Base-by-base conservation (phyloP, 2,329 filamentous ascomycete genomes). In the Diaporthe eres region DNA sequence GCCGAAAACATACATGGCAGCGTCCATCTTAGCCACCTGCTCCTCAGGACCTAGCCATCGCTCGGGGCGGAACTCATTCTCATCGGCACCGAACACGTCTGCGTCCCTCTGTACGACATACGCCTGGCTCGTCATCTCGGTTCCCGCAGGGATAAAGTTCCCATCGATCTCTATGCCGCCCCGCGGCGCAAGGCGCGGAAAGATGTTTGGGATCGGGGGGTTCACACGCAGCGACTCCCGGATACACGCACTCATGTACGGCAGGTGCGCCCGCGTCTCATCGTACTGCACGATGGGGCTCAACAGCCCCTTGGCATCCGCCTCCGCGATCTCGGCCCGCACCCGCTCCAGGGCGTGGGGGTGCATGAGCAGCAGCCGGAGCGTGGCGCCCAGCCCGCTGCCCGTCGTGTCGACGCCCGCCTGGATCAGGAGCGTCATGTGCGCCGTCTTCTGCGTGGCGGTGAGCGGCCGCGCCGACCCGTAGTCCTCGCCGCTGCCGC, bases 351-450 rank as follows among this genome's bases (percentile, higher is more conserved):
- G 84, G 0, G 88, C 84, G 0, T 82, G 81, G 0, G 86, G 86
- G 55, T 86, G 86, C 4, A 85, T 87, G n/a, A 87, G 84, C 58
- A 90, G 79, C 78, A 87, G 86, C 37, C 88, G 85, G 42, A 90
- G 68, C 10, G 84, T 87, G 37, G 85, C 83, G 0, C 87, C 85
- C 1, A 92, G 82, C 0, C 86, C 87, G 0, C 85, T 87, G 0
- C 89, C 87, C 0, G 88, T 89, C 0, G 89, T 91, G 77, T 92
- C 90, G 0, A 89, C 89, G 1, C 90, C 90, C 0, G 90, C 90
- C 2, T 88, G 83, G 74, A 85, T 83, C 44, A 85, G 81, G 0
- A 85, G 79, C 0, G 83, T 82, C 39, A 83, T 80, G 61, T 86
- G 84, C 9, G 82, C 82, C 34, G 80, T 81, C 74, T 82, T 84